phyloP scores from a whole-genome alignment of 345 rosid genomes.

The Isatis tinctoria region DNA sequence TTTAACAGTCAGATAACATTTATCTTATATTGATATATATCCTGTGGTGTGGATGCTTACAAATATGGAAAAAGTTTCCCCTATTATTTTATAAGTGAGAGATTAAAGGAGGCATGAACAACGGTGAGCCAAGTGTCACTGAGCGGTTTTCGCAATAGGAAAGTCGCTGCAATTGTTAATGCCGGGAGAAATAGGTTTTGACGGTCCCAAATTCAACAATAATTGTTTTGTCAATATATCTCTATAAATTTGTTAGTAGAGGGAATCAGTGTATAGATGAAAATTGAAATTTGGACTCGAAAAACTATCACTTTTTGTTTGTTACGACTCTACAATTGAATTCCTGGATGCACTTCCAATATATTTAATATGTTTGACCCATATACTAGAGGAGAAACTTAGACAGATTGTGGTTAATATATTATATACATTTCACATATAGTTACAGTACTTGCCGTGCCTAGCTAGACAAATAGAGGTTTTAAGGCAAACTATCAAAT shows the following conservation, averaged over 20 bases:
- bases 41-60: background rate
- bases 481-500: too few relatives aligned
- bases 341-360: background rate
- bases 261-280: background rate
- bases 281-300: background rate
- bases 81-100: background rate
- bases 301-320: background rate
- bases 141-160: background rate
- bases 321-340: background rate
- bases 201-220: constrained; percentile 6
- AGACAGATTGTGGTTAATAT: background rate
- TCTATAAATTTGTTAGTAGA: background rate
- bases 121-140: constrained; percentile 23
- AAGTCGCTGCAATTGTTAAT: constrained; percentile 11
- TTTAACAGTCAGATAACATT: background rate
- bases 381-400: too few relatives aligned
- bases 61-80: background rate
- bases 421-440: background rate
- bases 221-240: background rate
- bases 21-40: background rate
- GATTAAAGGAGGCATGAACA: constrained; percentile 5
- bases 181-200: background rate
- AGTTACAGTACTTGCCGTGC: too few relatives aligned
- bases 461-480: too few relatives aligned
- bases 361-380: too few relatives aligned